A percentile compares a stretch with the other conserved stretches of the same genome.
These are phyloP conservation scores for Ricinus communis DNA, from an alignment of 345 rosid genomes.

Conservation along the genomic window DNA sequence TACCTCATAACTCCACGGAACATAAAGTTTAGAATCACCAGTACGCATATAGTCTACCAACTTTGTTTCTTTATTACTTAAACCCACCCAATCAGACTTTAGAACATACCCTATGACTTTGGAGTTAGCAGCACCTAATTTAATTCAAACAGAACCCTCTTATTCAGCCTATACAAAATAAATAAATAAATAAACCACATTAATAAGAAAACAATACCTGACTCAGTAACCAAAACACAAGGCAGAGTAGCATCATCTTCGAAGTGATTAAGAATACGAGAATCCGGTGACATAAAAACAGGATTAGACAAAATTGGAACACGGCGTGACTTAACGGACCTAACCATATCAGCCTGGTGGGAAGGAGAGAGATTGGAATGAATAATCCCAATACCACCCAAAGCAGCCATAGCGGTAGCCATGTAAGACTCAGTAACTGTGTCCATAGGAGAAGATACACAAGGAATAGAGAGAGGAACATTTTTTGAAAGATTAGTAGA, in stretches of 20 bases:
- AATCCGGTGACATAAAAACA: slow-evolving; percentile 43
- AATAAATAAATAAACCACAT: not conserved
- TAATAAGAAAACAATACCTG: slow-evolving; percentile 23
- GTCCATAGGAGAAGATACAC: slow-evolving; percentile 95
- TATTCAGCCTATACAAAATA: not conserved
- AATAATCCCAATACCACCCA: slow-evolving; percentile 77
- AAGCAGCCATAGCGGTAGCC: slow-evolving; percentile 87
- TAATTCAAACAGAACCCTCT: not conserved
- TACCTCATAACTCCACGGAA: slow-evolving; percentile 58
- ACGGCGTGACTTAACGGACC: slow-evolving; percentile 65
- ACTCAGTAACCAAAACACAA: slow-evolving; percentile 39
- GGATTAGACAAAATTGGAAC: slow-evolving; percentile 64
- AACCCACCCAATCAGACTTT: slow-evolving; percentile 50
- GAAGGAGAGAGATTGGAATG: slow-evolving; percentile 64
- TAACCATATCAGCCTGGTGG: slow-evolving; percentile 61
- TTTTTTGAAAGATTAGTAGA: slow-evolving; percentile 70
- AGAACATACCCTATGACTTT: slow-evolving; percentile 60
- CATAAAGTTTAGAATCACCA: slow-evolving; percentile 31
- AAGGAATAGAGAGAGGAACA: slow-evolving; percentile 68
- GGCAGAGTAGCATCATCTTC: slow-evolving; percentile 26
- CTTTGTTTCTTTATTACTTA: slow-evolving; percentile 54
- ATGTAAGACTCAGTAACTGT: slow-evolving; percentile 86
- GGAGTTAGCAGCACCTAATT: slow-evolving; percentile 44
- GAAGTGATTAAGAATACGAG: slow-evolving; percentile 33
- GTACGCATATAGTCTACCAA: slow-evolving; percentile 57